Evolutionary conservation across 2,329 filamentous ascomycete genomes (phyloP).

Genomic region (Cytospora schulzeri): DNA sequence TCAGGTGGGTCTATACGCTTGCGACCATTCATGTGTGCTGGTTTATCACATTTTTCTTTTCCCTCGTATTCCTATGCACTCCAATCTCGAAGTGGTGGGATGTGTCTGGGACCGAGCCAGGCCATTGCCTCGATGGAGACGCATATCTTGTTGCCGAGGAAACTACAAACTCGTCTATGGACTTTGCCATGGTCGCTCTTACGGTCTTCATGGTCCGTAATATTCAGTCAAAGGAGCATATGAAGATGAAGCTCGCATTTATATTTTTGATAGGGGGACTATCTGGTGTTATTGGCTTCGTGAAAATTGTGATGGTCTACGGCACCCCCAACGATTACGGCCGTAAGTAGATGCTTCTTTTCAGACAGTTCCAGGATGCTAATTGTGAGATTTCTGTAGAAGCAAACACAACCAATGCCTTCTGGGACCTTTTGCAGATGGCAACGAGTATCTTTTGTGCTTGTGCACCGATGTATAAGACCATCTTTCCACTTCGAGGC

Average conservation of each 20-base stretch:
- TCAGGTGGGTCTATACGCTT: slow-evolving; percentile 26
- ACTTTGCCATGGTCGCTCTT: slow-evolving; percentile 31
- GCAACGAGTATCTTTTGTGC: slow-evolving; percentile 21
- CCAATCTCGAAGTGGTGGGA: slow-evolving; percentile 29
- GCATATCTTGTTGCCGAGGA: slow-evolving; percentile 25
- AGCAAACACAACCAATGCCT: slow-evolving; percentile 2
- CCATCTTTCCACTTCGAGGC: neutral
- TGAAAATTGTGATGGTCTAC: slow-evolving; percentile 27
- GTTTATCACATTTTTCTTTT: slow-evolving; percentile 26
- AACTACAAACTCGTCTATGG: slow-evolving; percentile 29
- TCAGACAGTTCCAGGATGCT: neutral
- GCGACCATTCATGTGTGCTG: slow-evolving; percentile 25
- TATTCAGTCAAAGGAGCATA: slow-evolving; percentile 19
- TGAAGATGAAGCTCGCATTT: slow-evolving; percentile 29
- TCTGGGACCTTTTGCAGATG: slow-evolving; percentile 25
- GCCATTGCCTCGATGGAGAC: slow-evolving; percentile 22
- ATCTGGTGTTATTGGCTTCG: slow-evolving; percentile 31
- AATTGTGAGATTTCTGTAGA: neutral
- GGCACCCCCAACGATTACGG: neutral
- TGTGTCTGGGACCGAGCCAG: neutral
- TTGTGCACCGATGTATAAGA: slow-evolving; percentile 27
- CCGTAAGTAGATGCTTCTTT: neutral
- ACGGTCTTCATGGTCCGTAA: slow-evolving; percentile 26
- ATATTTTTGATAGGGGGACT: slow-evolving; percentile 29
- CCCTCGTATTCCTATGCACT: slow-evolving; percentile 27